Conservation (phyloP, 2,329 filamentous ascomycete species). For the Ophiostoma novo-ulmi region DNA sequence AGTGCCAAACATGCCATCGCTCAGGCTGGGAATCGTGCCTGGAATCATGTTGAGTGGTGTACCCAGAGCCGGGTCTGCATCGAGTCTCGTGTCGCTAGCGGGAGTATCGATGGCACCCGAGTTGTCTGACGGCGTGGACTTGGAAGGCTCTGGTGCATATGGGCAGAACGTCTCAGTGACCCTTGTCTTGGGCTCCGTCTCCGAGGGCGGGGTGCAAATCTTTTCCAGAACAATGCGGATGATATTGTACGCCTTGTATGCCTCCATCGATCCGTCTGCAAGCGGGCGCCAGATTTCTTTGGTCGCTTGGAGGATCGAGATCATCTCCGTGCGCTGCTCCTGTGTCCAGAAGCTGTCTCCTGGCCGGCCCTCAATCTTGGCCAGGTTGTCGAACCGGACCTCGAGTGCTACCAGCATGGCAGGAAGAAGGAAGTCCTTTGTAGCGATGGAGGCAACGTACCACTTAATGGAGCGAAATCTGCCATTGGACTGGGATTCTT, state of each 20-base stretch:
- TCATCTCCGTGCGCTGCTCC: constrained; percentile 67
- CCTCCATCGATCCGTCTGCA: constrained; percentile 76
- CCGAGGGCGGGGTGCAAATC: constrained; percentile 43
- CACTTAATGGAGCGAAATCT: constrained; percentile 68
- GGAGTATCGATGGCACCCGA: constrained; percentile 15
- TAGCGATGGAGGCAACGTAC: constrained; percentile 73
- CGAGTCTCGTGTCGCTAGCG: constrained; percentile 32
- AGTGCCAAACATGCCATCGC: constrained; percentile 28
- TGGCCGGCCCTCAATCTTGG: constrained; percentile 39
- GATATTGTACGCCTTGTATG: constrained; percentile 76
- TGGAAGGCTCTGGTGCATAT: not conserved
- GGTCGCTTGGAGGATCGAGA: constrained; percentile 65
- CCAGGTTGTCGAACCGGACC: constrained; percentile 63
- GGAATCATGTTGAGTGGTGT: constrained; percentile 41
- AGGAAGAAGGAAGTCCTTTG: constrained; percentile 79
- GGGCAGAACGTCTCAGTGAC: not conserved
- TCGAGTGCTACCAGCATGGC: constrained; percentile 82
- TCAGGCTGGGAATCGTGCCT: constrained; percentile 24
- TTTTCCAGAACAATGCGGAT: constrained; percentile 82
- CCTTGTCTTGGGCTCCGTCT: not conserved
- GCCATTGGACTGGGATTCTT: constrained; percentile 67
- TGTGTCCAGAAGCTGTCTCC: constrained; percentile 50
- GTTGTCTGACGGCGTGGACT: constrained; percentile 18
- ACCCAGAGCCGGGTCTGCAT: constrained; percentile 37
- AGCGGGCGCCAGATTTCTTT: constrained; percentile 75